phyloP scores from a whole-genome alignment of 2,329 filamentous ascomycete genomes.

The Calonectria hawksworthii region DNA sequence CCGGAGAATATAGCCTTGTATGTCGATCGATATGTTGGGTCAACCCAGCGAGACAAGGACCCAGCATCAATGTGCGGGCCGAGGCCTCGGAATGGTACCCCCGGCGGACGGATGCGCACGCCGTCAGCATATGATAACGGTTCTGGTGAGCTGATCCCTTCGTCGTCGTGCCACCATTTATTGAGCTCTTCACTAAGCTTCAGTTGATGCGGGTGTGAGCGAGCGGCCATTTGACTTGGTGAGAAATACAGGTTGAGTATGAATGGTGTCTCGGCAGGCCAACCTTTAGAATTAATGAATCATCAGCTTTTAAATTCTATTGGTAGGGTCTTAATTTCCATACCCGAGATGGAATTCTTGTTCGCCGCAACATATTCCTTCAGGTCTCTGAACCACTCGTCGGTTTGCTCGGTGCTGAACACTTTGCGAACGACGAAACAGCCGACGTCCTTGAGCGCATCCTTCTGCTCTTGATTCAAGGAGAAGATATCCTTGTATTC shows the following conservation, averaged over 20 bases:
- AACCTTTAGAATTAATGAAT: neutral
- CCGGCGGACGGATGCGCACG: neutral
- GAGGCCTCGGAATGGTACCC: neutral
- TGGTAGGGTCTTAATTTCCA: neutral
- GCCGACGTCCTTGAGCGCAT: neutral
- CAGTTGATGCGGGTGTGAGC: conserved; percentile 5
- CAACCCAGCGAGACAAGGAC: neutral
- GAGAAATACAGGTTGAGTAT: conserved; percentile 18
- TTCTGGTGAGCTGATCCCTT: neutral
- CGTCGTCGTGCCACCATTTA: conserved; percentile 3
- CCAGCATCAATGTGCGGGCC: conserved; percentile 19
- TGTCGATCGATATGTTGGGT: neutral
- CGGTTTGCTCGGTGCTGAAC: neutral
- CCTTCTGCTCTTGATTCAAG: neutral
- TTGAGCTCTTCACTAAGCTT: conserved; percentile 4
- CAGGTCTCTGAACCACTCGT: neutral
- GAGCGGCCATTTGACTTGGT: conserved; percentile 10
- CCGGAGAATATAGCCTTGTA: conserved; percentile 8
- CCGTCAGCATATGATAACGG: neutral
- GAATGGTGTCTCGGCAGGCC: conserved; percentile 6
- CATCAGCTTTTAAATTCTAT: neutral
- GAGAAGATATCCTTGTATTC: neutral
- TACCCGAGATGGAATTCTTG: neutral
- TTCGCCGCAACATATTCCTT: neutral
- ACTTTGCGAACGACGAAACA: conserved; percentile 4